These are phyloP conservation scores for Polytolypa hystricis DNA, from an alignment of 2,329 filamentous ascomycete species.

Conservation along the genomic window DNA sequence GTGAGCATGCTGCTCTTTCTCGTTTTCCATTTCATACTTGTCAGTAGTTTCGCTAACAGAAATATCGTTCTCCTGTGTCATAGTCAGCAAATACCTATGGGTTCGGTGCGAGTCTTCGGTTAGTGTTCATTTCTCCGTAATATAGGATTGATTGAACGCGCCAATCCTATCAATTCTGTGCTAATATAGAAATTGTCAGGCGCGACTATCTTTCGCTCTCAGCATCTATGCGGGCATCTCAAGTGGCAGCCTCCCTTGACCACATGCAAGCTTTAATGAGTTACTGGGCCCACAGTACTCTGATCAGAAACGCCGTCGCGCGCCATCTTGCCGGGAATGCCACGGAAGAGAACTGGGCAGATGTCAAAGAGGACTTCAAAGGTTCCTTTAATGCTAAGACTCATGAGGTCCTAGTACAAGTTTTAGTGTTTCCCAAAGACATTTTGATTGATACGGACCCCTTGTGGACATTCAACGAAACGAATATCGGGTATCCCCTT, in stretches of 20 bases:
- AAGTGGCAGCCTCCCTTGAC: conserved; percentile 66
- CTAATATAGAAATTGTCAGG: too few relatives aligned
- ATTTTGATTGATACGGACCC: conserved; percentile 49
- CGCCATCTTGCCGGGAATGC: conserved; percentile 44
- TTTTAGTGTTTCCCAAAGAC: conserved; percentile 61
- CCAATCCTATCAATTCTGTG: too few relatives aligned
- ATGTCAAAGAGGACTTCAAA: conserved; percentile 53
- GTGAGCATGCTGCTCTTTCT: too few relatives aligned
- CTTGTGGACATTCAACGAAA: too few relatives aligned
- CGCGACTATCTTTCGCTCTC: conserved; percentile 54
- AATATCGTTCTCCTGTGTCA: too few relatives aligned
- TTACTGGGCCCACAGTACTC: conserved; percentile 55
- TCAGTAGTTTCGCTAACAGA: too few relatives aligned
- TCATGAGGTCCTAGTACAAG: conserved; percentile 51
- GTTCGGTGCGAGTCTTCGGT: too few relatives aligned
- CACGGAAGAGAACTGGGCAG: conserved; percentile 48
- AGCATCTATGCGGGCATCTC: conserved; percentile 75
- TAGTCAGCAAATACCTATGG: too few relatives aligned
- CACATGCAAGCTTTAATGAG: conserved; percentile 65
- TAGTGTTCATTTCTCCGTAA: too few relatives aligned
- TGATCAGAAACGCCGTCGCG: conserved; percentile 42
- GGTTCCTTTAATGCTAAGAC: conserved; percentile 55
- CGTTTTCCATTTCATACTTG: too few relatives aligned
- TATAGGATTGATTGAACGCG: too few relatives aligned
- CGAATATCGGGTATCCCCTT: too few relatives aligned